Evolutionary conservation across 2,329 filamentous ascomycete species (phyloP), one percentile per base, ranked within the genome.

Genomic region (Penicillium glabrum): DNA sequence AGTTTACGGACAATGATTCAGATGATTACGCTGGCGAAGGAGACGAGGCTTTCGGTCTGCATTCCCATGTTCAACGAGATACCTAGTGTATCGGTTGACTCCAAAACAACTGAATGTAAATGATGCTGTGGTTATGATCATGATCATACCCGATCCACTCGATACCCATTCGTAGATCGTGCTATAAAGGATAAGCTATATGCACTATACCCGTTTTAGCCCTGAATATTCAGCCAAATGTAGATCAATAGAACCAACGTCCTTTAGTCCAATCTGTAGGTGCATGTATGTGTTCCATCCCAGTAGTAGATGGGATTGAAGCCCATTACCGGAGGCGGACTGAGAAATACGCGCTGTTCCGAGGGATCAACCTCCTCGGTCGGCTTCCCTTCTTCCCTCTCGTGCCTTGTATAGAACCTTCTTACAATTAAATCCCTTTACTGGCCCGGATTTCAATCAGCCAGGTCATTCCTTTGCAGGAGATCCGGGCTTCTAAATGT

Each of bases 1-100:
- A 82, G 29, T 83, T 82, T 60, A 80, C 77, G 21, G 81, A 81
- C 64, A 80, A 81, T 64, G 76, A 83, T 56, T 80, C 81, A 52
- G 77, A 81, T 64, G 71, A 70, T 33, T 73, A 73, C 58, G 74
- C 74, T 26, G 77, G 77, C 59, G 74, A 70, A 8, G 65, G 71
- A 14, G 71, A 74, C 31, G 75, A 78, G 51, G 65, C 70, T 19
- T 79, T 76, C 61, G 70, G 70, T 31, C 65, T 80, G 33, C 77
- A 79, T 67, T 65, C 65, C 10, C 75, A 74, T 61, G 61, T 75
- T 45, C 61, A 35, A 19, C 47, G 59, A 13, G 51, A 56, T 41
- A 21, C 24, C 21, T 29, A 27, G 45, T 5, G n/a, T 14, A 29
- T 54, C 16, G 35, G 33, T 19, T 13, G 10, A 24, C 11, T n/a